Conservation (phyloP, 1,139 yeast genomes). For the Yamadazyma conglobata region DNA sequence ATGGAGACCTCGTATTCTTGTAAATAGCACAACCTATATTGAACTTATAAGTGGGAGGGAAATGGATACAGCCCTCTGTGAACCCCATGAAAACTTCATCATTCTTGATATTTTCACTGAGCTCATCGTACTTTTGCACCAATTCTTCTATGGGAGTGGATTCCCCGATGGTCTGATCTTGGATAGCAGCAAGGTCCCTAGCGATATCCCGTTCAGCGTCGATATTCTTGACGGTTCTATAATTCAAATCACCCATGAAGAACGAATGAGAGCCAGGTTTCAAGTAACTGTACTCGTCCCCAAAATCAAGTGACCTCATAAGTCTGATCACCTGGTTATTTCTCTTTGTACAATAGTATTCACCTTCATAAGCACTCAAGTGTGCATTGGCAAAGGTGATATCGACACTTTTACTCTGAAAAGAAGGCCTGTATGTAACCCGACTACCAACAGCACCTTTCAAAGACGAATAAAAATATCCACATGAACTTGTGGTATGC, state of each 20-base stretch:
- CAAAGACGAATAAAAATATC: constrained; percentile 56
- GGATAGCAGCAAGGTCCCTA: constrained; percentile 21
- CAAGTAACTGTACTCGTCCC: constrained; percentile 56
- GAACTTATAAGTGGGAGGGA: constrained; percentile 78
- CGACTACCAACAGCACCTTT: constrained; percentile 75
- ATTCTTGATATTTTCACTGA: constrained; percentile 39
- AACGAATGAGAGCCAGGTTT: constrained; percentile 60
- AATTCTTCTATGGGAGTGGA: constrained; percentile 19
- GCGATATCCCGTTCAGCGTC: constrained; percentile 15
- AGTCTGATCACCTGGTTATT: constrained; percentile 50
- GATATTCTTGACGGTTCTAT: constrained; percentile 49
- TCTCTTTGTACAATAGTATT: constrained; percentile 41
- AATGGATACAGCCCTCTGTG: constrained; percentile 56
- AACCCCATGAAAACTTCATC: constrained; percentile 59
- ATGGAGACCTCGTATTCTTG: constrained; percentile 61
- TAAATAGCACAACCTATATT: constrained; percentile 47
- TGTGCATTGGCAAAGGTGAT: constrained; percentile 70
- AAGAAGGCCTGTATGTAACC: constrained; percentile 30
- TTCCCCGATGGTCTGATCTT: constrained; percentile 20
- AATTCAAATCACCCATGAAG: constrained; percentile 81
- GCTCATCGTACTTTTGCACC: constrained; percentile 54
- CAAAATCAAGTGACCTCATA: constrained; percentile 54
- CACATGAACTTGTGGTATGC: constrained; percentile 46
- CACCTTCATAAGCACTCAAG: constrained; percentile 75
- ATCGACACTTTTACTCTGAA: constrained; percentile 21